Percentiles rank a stretch among this genome's conserved stretches.
Evolutionary conservation across 257 asterid genomes (phyloP).

Genomic region (Solanum chaucha): DNA sequence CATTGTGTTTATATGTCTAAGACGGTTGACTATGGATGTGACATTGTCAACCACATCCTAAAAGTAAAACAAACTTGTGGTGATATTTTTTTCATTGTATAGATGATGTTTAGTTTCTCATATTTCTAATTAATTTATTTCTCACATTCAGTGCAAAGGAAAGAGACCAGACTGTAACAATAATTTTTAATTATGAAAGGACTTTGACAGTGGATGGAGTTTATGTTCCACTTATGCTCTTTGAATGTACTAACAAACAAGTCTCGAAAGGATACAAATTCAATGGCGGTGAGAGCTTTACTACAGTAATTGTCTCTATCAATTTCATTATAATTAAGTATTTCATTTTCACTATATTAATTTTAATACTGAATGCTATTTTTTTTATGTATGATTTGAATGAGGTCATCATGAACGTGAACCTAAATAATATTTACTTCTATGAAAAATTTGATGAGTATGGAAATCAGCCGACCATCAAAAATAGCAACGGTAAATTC

Average conservation of each 20-base stretch:
- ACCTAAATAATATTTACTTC: neutral
- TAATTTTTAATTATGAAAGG: no score
- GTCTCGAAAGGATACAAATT: neutral
- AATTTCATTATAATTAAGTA: neutral
- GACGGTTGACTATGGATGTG: neutral
- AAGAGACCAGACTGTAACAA: neutral
- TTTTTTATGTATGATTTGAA: neutral
- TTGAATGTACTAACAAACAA: neutral
- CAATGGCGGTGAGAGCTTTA: neutral
- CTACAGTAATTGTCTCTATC: neutral
- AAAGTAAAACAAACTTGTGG: no score
- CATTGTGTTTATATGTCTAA: neutral
- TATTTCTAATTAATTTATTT: no score
- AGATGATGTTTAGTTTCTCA: neutral
- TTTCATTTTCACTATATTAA: neutral
- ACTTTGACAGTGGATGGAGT: neutral
- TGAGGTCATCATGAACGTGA: neutral
- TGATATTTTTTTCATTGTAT: no score
- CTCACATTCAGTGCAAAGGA: neutral
- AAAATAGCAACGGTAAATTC: no score
- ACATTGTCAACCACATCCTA: neutral
- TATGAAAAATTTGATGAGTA: no score
- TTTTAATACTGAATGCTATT: neutral
- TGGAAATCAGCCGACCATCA: no score
- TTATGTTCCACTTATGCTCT: neutral